Conservation (phyloP, 441 rosid genomes). For the Eutrema salsugineum region DNA sequence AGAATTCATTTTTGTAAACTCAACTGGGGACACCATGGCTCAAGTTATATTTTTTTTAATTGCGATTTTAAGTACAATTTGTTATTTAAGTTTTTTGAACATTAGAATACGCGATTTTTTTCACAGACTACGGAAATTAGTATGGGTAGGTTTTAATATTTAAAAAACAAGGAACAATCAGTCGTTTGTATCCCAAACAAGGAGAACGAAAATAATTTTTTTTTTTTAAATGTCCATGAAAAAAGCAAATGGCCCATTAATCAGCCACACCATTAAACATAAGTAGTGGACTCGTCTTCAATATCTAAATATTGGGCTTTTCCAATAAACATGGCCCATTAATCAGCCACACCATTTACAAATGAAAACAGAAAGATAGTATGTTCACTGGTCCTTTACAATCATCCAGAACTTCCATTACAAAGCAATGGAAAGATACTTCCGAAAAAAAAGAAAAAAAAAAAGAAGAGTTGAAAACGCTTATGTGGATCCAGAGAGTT, state of each 20-base stretch:
- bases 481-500: slow-evolving; percentile 37
- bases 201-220: neutral
- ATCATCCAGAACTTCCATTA: slow-evolving; percentile 37
- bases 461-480: too few relatives aligned
- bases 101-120: neutral
- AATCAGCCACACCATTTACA: neutral
- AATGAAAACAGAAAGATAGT: neutral
- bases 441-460: neutral
- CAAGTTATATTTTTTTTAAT: neutral
- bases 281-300: neutral
- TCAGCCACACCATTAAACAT: too few relatives aligned
- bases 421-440: slow-evolving; percentile 2
- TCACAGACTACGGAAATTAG: neutral
- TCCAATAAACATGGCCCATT: neutral
- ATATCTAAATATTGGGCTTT: neutral
- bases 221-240: neutral
- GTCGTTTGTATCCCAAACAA: neutral
- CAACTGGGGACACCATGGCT: neutral
- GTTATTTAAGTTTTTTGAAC: neutral
- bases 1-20: neutral
- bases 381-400: slow-evolving; percentile 32
- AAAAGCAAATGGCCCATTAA: neutral
- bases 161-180: neutral
- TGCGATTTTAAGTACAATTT: neutral
- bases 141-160: neutral